Percentiles rank a stretch among this genome's conserved stretches.
Conservation (phyloP, 345 rosid species). For the Bruguiera gymnorhiza region DNA sequence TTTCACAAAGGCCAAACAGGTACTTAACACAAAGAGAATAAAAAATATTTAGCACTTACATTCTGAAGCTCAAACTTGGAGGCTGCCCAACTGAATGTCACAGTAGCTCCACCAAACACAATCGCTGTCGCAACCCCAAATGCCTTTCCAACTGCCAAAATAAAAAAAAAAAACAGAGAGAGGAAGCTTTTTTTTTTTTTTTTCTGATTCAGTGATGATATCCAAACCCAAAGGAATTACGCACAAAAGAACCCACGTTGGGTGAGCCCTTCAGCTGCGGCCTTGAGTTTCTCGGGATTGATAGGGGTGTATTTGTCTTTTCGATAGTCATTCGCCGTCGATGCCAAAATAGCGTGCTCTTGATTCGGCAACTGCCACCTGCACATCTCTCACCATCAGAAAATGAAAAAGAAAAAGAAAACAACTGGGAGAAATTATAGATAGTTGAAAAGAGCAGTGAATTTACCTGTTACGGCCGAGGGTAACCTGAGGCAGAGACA, state of each 20-base stretch:
- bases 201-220: background rate
- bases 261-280: slow-evolving; percentile 82
- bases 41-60: slow-evolving; percentile 34
- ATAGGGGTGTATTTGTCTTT: slow-evolving; percentile 51
- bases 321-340: slow-evolving; percentile 79
- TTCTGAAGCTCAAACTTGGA: slow-evolving; percentile 61
- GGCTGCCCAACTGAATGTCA: slow-evolving; percentile 51
- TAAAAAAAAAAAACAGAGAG: background rate
- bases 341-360: slow-evolving; percentile 48
- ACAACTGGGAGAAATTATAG: background rate
- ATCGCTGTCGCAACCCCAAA: slow-evolving; percentile 67
- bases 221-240: background rate
- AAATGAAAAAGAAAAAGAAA: slow-evolving; percentile 1
- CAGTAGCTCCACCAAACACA: slow-evolving; percentile 71
- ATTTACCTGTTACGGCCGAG: slow-evolving; percentile 82
- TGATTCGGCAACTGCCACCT: slow-evolving; percentile 73
- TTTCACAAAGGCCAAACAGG: too few relatives aligned
- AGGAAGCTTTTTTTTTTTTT: background rate
- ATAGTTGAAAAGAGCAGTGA: background rate
- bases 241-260: slow-evolving; percentile 38
- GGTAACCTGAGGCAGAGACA: slow-evolving; percentile 84
- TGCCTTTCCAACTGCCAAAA: slow-evolving; percentile 76
- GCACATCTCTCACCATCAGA: slow-evolving; percentile 12
- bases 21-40: too few relatives aligned
- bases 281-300: slow-evolving; percentile 73